Evolutionary conservation across 495 filamentous ascomycete genomes (phyloP), one percentile per base, ranked within the genome.

Genomic region (Darksidea phi): DNA sequence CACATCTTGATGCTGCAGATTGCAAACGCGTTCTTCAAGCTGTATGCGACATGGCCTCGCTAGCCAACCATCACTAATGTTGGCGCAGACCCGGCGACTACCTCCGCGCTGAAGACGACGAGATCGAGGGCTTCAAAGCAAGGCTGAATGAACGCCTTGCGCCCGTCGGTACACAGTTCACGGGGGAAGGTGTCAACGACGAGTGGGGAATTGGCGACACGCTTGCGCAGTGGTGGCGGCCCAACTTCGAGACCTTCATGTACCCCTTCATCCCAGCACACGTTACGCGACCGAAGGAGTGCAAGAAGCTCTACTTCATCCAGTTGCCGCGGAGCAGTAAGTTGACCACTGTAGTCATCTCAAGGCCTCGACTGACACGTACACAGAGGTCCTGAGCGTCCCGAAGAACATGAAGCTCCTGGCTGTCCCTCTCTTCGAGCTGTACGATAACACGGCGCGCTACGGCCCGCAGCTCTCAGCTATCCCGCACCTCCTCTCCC

Each of bases 341-440:
- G 88, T 82, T 10, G 28, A 23, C 26, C 26, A 6, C 18, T 67
- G 47, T 37, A 4, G 48, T 25, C 38, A 25, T 36, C 20, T 15
- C 57, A 4, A 6, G 2, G 53, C 38, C 13, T 18, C 3, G 25
- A 47, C 60, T 69, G 52, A 51, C 53, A 36, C 17, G 15, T 4
- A 1, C 47, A 52, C 67, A 96, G 92, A 96, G 79, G 88, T 97
- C n/a, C 83, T 98, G 45, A 90, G 86, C 67, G 95, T 97, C 17
- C 94, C 94, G 1, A 98, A 98, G 81, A 98, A 98, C 77, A 97
- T 98, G 94, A 98, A 98, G 73, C 83, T 98, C 6, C 85, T 98
- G 23, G 94, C 94, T 11, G 94, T 98, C 1, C 94, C 94, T 3
- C 80, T 98, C 0, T 98, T 97, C 74, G 94, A 98, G 76, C 82